Percentiles rank a stretch among this genome's conserved stretches.
phyloP scores from a whole-genome alignment of 352 stramenopile species.

The Globisporangium megalacanthum region DNA sequence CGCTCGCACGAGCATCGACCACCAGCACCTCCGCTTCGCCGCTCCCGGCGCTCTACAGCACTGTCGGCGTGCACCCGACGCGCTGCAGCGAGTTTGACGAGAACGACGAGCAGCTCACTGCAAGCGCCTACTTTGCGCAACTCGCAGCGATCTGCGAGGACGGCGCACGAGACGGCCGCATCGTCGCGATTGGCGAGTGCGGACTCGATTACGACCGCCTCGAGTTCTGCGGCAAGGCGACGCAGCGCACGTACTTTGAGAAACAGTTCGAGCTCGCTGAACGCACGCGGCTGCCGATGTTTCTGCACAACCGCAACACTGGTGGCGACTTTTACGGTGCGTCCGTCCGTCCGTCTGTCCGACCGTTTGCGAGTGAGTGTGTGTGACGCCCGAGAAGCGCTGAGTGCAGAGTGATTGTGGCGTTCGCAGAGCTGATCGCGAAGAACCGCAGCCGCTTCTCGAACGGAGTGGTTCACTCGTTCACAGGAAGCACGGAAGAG shows the following conservation, averaged over 20 bases:
- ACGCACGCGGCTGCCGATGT: slow-evolving; percentile 86
- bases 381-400: not conserved
- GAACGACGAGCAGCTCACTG: slow-evolving; percentile 36
- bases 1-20: slow-evolving; percentile 18
- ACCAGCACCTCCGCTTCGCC: not conserved
- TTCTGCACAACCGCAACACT: slow-evolving; percentile 96
- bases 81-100: slow-evolving; percentile 87
- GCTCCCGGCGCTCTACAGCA: slow-evolving; percentile 47
- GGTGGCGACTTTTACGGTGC: slow-evolving; percentile 89
- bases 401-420: not conserved
- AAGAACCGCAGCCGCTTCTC: slow-evolving; percentile 63
- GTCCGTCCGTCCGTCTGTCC: not conserved
- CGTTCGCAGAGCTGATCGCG: slow-evolving; percentile 49
- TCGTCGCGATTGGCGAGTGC: slow-evolving; percentile 95
- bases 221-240: slow-evolving; percentile 91
- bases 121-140: slow-evolving; percentile 56
- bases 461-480: slow-evolving; percentile 95
- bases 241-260: slow-evolving; percentile 91
- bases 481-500: slow-evolving; percentile 92
- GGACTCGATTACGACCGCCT: slow-evolving; percentile 97
- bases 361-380: not conserved
- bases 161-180: slow-evolving; percentile 44
- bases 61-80: slow-evolving; percentile 89
- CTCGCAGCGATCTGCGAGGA: slow-evolving; percentile 54
- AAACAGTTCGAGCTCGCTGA: slow-evolving; percentile 90